Percentiles rank a stretch among this genome's conserved stretches.
Evolutionary conservation across 2,329 filamentous ascomycete species (phyloP).

Genomic region (Calonectria henricotiae): DNA sequence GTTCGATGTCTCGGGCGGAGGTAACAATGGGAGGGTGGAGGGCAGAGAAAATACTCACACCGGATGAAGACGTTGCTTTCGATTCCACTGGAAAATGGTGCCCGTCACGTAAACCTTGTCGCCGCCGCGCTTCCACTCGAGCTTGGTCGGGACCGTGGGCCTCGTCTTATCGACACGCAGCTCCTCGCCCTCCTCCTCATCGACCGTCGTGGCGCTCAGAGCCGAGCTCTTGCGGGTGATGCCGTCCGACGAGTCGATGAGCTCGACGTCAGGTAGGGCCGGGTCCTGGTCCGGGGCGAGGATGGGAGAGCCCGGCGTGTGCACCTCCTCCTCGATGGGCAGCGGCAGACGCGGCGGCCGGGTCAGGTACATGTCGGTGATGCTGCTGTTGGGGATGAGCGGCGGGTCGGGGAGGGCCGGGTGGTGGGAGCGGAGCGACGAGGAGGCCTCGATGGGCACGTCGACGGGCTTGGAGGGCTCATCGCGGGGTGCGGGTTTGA

Average conservation of each 20-base stretch:
- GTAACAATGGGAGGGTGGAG: slow-evolving; percentile 25
- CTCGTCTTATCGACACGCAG: slow-evolving; percentile 82
- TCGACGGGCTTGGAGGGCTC: slow-evolving; percentile 72
- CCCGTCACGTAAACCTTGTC: slow-evolving; percentile 97
- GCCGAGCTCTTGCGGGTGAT: slow-evolving; percentile 72
- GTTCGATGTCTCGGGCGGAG: slow-evolving; percentile 46
- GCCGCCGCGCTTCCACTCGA: slow-evolving; percentile 88
- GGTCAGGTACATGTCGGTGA: slow-evolving; percentile 76
- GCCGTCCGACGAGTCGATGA: slow-evolving; percentile 66
- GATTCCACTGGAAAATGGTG: slow-evolving; percentile 97
- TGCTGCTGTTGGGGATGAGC: slow-evolving; percentile 69
- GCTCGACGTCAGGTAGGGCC: slow-evolving; percentile 69
- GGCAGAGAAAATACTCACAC: slow-evolving; percentile 75
- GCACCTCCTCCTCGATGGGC: slow-evolving; percentile 92
- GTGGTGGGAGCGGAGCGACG: slow-evolving; percentile 59
- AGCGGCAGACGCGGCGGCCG: slow-evolving; percentile 92
- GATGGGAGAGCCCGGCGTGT: slow-evolving; percentile 92
- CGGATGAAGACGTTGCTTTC: slow-evolving; percentile 89
- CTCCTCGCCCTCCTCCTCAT: slow-evolving; percentile 86
- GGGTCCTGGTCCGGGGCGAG: slow-evolving; percentile 78
- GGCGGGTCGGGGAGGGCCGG: slow-evolving; percentile 61
- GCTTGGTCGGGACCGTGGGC: slow-evolving; percentile 85
- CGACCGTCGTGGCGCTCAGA: slow-evolving; percentile 76
- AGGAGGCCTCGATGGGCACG: slow-evolving; percentile 65
- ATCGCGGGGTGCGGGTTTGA: slow-evolving; percentile 48